Conservation (phyloP, 495 filamentous ascomycete genomes). For the Cenococcum geophilum region DNA sequence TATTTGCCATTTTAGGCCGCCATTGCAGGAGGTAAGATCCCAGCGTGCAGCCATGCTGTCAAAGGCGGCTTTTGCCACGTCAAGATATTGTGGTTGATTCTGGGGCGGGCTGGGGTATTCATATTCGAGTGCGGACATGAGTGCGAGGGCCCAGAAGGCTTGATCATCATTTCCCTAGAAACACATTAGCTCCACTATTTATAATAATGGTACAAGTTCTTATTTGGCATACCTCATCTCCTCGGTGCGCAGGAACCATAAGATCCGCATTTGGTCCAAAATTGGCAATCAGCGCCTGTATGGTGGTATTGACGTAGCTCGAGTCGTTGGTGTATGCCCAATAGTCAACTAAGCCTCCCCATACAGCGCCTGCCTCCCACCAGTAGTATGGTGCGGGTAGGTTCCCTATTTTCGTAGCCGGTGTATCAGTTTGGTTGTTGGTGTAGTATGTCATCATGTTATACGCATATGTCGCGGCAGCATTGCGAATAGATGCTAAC, state of each 20-base stretch:
- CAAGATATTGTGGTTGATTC: conserved; percentile 54
- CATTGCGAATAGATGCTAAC: conserved; percentile 46
- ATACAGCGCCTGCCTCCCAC: conserved; percentile 38
- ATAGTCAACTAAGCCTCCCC: conserved; percentile 33
- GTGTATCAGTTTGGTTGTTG: conserved; percentile 18
- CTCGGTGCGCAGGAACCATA: conserved; percentile 29
- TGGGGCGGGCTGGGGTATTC: conserved; percentile 60
- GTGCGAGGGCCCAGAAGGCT: conserved; percentile 72
- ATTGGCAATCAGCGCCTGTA: conserved; percentile 37
- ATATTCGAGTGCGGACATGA: conserved; percentile 67
- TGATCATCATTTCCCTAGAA: conserved; percentile 63
- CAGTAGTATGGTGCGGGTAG: conserved; percentile 40
- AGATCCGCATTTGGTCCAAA: conserved; percentile 38
- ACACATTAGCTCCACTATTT: conserved; percentile 3
- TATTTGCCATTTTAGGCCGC: conserved; percentile 54
- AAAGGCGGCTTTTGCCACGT: conserved; percentile 45
- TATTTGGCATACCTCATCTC: conserved; percentile 17
- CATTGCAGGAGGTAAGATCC: conserved; percentile 46
- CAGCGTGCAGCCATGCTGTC: conserved; percentile 41
- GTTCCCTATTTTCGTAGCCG: conserved; percentile 19
- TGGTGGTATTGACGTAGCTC: conserved; percentile 33
- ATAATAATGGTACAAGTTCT: neutral
- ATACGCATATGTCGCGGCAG: conserved; percentile 46
- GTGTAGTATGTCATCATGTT: conserved; percentile 44
- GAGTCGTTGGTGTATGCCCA: conserved; percentile 33